Evolutionary conservation across 768 basidiomycete genomes (phyloP).

Genomic region (Tricholomella constricta): DNA sequence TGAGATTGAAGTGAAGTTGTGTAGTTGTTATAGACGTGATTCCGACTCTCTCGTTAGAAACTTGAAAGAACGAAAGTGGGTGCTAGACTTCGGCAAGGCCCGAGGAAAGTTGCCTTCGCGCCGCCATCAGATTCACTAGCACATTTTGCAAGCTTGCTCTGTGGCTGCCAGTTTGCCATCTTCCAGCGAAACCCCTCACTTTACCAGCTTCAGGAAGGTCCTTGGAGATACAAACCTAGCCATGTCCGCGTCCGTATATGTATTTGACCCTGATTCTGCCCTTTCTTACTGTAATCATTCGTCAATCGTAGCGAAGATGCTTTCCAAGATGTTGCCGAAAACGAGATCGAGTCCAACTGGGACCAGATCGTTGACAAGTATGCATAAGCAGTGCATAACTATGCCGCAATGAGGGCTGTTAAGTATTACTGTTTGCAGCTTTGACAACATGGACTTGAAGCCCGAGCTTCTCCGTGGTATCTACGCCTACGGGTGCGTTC

Average conservation of each 20-base stretch:
- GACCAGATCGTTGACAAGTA: conserved; percentile 96
- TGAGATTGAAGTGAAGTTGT: too few relatives aligned
- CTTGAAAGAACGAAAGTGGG: too few relatives aligned
- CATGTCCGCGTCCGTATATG: conserved; percentile 51
- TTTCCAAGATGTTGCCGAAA: conserved; percentile 78
- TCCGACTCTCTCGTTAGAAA: too few relatives aligned
- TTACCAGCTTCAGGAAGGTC: too few relatives aligned
- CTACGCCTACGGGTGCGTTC: conserved; percentile 88
- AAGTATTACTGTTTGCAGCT: conserved; percentile 66
- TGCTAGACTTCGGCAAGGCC: too few relatives aligned
- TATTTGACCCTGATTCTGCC: conserved; percentile 9
- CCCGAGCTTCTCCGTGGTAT: conserved; percentile 97
- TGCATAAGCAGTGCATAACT: conserved; percentile 23
- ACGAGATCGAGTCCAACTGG: conserved; percentile 99
- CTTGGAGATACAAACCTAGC: conserved; percentile 35
- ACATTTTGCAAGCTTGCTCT: too few relatives aligned
- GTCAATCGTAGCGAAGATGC: conserved; percentile 54
- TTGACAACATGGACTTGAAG: conserved; percentile 99
- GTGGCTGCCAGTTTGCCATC: too few relatives aligned
- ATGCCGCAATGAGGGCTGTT: too few relatives aligned
- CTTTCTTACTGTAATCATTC: conserved; percentile 10
- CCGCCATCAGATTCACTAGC: too few relatives aligned
- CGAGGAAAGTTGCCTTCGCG: too few relatives aligned
- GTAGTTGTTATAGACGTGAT: too few relatives aligned
- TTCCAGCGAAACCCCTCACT: too few relatives aligned